phyloP scores from a whole-genome alignment of 2,329 filamentous ascomycete genomes.

The Alternaria panax region DNA sequence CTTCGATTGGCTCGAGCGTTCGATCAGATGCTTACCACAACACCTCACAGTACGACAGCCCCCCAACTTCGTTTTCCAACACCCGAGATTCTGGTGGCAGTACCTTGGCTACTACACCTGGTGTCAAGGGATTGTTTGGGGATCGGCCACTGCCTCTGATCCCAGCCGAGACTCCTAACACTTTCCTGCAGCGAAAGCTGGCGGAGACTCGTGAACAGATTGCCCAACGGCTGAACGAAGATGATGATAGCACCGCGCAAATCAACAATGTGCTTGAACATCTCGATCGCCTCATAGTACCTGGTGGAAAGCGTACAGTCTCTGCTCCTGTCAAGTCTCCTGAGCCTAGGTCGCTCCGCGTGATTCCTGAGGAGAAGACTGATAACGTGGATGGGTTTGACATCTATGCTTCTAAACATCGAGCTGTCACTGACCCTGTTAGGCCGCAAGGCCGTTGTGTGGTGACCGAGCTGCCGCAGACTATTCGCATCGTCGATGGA shows the following conservation, averaged over 20 bases:
- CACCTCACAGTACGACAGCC: conserved; percentile 58
- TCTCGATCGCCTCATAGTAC: conserved; percentile 64
- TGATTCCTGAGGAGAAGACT: conserved; percentile 60
- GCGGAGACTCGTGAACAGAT: conserved; percentile 66
- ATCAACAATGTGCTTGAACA: conserved; percentile 67
- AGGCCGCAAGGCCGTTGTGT: conserved; percentile 37
- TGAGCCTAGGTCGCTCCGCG: conserved; percentile 53
- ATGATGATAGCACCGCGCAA: conserved; percentile 57
- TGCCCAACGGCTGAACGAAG: conserved; percentile 59
- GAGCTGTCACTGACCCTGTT: conserved; percentile 55
- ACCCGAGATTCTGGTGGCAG: conserved; percentile 44
- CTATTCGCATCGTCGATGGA: conserved; percentile 65
- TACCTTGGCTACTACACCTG: conserved; percentile 38
- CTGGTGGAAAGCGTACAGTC: conserved; percentile 53
- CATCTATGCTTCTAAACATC: conserved; percentile 38
- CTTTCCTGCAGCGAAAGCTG: conserved; percentile 63
- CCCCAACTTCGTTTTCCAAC: conserved; percentile 59
- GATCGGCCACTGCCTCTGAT: conserved; percentile 56
- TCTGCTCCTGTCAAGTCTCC: conserved; percentile 54
- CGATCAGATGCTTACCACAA: conserved; percentile 40
- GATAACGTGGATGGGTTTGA: conserved; percentile 46
- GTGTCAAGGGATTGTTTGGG: conserved; percentile 39
- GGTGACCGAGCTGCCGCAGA: conserved; percentile 50
- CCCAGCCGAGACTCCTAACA: conserved; percentile 58
- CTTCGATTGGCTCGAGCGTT: conserved; percentile 62